Evolutionary conservation across 2,329 filamentous ascomycete genomes (phyloP), one percentile per base, ranked within the genome.

Genomic region (Hypoxylon sp.): DNA sequence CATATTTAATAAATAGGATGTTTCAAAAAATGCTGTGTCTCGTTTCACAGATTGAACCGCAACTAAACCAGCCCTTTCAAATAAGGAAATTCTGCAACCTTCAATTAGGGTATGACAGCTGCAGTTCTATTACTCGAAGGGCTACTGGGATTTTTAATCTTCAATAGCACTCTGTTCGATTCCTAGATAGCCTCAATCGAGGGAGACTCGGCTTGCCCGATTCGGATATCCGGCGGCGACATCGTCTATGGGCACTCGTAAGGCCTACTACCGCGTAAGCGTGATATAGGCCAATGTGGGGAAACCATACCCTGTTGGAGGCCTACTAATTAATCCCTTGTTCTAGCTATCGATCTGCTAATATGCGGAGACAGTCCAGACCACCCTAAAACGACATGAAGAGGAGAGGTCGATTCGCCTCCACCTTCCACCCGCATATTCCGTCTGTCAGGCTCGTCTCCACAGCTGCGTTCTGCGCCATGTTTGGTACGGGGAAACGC

Each of bases 211-310:
- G 69, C 24, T 63, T 69, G 11, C 69, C 69, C 35, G 57, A 63
- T 71, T 59, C 22, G 60, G 69, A 39, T 53, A 64, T 63, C 69
- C 69, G 69, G 63, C 66, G 69, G 63, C 62, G 63, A 69, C 63
- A 68, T 61, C 55, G 51, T 58, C 59, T 47, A 63, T 47, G 35
- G 35, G 26, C 48, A 47, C 33, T 51, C n/a, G 51, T 5, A 48
- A 55, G 48, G 31, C 50, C 48, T 67, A 57, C 53, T 39, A 70
- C 47, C 44, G 39, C 48, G 62, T 63, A 54, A 57, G 55, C 57
- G 52, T 62, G 62, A 69, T 61, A 61, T 53, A 66, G 31, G 26
- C 44, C 50, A 69, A 50, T 69, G 69, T 69, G 69, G 69, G 63
- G 69, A 66, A 70, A 13, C 46, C 52, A 31, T 52, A 58, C 35